Base-by-base conservation (phyloP, 169 alveolate species). In the Prorocentrum cordatum region DNA sequence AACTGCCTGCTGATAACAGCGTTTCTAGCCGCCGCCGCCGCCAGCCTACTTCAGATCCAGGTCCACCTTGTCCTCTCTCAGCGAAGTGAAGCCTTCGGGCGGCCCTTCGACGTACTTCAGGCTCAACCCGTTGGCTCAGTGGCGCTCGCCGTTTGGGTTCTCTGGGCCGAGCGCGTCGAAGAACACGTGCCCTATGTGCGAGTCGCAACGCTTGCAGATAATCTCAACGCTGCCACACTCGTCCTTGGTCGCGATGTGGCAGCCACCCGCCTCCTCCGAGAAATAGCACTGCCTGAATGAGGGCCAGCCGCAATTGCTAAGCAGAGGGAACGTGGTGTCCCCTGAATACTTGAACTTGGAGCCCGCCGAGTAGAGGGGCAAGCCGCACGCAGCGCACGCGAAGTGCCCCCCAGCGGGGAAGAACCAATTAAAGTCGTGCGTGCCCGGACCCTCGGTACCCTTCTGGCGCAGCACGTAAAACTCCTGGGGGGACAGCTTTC, bases 81-180 rank as follows among this genome's bases (percentile, higher is more conserved):
- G n/a, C n/a, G n/a, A n/a, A n/a, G n/a, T n/a, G n/a, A n/a, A n/a
- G n/a, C n/a, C n/a, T n/a, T n/a, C n/a, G n/a, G n/a, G n/a, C n/a
- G n/a, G n/a, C n/a, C n/a, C n/a, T n/a, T 77, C 75, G 88, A 77
- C 88, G 26, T 77, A 77, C 12, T 61, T 77, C 88, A 77, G 88
- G 88, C 75, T 59, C 75, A 77, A 75, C 88, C 88, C 88, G 75
- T 77, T 77, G 88, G 88, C 88, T 77, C 88, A 77, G 88, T 77
- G 88, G 33, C 88, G 88, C 75, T 77, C 88, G 3, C 88, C 88
- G 20, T 77, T 77, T 24, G 88, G 88, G 33, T 77, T 77, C 75
- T 77, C 88, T 16, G 88, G 88, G 75, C 59, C 59, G 54, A 29
- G 59, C 3, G 88, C 42, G 32, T 77, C 88, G 38, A 77, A 77